Percentiles rank a stretch among this genome's conserved stretches.
phyloP scores from a whole-genome alignment of 345 rosid species.

The Dipteronia sinensis region DNA sequence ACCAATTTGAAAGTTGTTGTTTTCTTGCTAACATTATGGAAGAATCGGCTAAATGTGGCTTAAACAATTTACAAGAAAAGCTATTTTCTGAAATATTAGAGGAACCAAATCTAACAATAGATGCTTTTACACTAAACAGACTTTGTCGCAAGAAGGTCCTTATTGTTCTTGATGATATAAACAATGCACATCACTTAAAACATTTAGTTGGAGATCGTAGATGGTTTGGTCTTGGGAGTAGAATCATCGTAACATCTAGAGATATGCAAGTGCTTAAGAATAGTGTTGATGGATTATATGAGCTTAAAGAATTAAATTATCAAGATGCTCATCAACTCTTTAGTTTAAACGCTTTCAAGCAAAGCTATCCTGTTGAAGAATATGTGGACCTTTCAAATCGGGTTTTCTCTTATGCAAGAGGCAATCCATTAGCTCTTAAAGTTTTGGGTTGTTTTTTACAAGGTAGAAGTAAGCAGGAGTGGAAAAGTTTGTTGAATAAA shows the following conservation, averaged over 20 bases:
- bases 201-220: neutral
- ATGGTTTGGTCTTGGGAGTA: conserved; percentile 11
- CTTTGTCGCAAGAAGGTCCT: neutral
- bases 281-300: neutral
- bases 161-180: conserved; percentile 21
- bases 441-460: neutral
- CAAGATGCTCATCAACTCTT: neutral
- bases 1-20: conserved; percentile 26
- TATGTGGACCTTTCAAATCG: neutral
- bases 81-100: conserved; percentile 8
- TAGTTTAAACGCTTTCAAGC: neutral
- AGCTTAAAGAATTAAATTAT: neutral
- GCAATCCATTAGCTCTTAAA: neutral
- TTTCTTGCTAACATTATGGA: conserved; percentile 40
- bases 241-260: conserved; percentile 18
- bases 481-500: neutral
- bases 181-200: neutral
- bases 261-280: neutral
- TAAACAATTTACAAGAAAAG: neutral
- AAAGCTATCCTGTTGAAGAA: neutral
- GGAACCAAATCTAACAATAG: neutral
- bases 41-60: neutral
- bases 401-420: neutral
- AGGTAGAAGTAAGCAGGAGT: neutral
- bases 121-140: neutral